These are phyloP conservation scores for Hortiboletus campestris DNA, from an alignment of 768 basidiomycete genomes.

Conservation along the genomic window DNA sequence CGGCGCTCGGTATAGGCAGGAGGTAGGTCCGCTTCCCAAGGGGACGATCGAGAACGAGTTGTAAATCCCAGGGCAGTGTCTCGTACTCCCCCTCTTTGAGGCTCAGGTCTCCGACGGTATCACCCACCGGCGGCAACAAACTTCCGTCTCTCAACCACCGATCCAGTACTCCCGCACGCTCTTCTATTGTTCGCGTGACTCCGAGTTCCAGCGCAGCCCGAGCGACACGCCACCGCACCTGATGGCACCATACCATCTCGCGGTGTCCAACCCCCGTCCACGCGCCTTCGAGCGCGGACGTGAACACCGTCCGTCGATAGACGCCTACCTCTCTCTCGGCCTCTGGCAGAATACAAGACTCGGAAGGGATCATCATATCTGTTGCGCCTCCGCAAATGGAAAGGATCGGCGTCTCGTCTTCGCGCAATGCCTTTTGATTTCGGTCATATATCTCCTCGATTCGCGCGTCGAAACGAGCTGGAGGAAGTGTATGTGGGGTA, in stretches of 20 bases:
- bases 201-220: conserved; percentile 72
- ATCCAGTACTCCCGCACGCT: conserved; percentile 44
- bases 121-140: conserved; percentile 34
- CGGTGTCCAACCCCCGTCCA: conserved; percentile 96
- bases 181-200: conserved; percentile 19
- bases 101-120: conserved; percentile 4
- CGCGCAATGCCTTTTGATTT: conserved; percentile 40
- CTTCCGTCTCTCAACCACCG: conserved; percentile 70
- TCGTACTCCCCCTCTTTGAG: conserved; percentile 30
- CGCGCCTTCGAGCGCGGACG: conserved; percentile 82
- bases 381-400: conserved; percentile 91
- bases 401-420: conserved; percentile 63
- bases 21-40: conserved; percentile 45
- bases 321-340: conserved; percentile 6
- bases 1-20: conserved; percentile 37
- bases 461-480: conserved; percentile 80
- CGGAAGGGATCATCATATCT: conserved; percentile 90
- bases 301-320: conserved; percentile 71
- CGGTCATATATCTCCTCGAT: conserved; percentile 71
- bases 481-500: conserved; percentile 85
- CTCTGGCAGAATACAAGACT: conserved; percentile 68
- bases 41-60: conserved; percentile 46
- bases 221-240: conserved; percentile 88
- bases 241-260: conserved; percentile 99
- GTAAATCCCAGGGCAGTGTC: conserved; percentile 35